phyloP scores from a whole-genome alignment of 2,329 filamentous ascomycete species.

The Golovinomyces cichoracearum region DNA sequence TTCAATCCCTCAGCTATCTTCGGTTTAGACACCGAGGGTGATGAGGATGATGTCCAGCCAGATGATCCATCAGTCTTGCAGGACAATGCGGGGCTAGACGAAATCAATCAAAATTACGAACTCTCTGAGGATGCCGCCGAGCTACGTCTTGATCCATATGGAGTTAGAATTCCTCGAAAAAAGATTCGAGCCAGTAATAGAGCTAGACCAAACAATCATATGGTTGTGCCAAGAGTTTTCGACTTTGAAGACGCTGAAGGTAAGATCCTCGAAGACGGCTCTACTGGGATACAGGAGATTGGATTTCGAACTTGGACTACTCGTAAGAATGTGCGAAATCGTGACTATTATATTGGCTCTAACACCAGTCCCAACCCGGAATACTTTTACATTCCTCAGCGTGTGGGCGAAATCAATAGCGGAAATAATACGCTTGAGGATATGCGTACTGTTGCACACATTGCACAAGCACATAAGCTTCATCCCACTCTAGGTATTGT shows the following conservation, averaged over 20 bases:
- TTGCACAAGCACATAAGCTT: slow-evolving; percentile 7
- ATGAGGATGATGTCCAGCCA: slow-evolving; percentile 3
- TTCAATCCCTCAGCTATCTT: not conserved
- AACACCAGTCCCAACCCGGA: slow-evolving; percentile 10
- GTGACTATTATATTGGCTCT: slow-evolving; percentile 7
- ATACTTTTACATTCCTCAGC: slow-evolving; percentile 12
- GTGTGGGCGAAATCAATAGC: slow-evolving; percentile 10
- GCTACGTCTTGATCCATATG: slow-evolving; percentile 11
- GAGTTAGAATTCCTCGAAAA: slow-evolving; percentile 10
- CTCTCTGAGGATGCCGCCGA: slow-evolving; percentile 2
- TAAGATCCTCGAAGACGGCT: slow-evolving; percentile 1
- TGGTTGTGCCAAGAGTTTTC: slow-evolving; percentile 1
- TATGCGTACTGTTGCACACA: slow-evolving; percentile 7
- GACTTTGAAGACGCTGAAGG: slow-evolving; percentile 2
- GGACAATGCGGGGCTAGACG: not conserved
- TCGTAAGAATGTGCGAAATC: not conserved
- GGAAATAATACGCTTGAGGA: slow-evolving; percentile 11
- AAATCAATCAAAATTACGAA: slow-evolving; percentile 1
- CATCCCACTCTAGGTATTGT: slow-evolving; percentile 11
- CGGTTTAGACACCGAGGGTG: not conserved
- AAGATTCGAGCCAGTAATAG: slow-evolving; percentile 3
- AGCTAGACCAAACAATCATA: slow-evolving; percentile 1
- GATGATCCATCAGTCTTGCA: slow-evolving; percentile 1
- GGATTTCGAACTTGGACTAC: slow-evolving; percentile 3
- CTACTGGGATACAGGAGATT: slow-evolving; percentile 2